Percentiles rank a stretch among this genome's conserved stretches.
Conservation (phyloP, 169 alveolate species). For the Cyclospora cayetanensis region DNA sequence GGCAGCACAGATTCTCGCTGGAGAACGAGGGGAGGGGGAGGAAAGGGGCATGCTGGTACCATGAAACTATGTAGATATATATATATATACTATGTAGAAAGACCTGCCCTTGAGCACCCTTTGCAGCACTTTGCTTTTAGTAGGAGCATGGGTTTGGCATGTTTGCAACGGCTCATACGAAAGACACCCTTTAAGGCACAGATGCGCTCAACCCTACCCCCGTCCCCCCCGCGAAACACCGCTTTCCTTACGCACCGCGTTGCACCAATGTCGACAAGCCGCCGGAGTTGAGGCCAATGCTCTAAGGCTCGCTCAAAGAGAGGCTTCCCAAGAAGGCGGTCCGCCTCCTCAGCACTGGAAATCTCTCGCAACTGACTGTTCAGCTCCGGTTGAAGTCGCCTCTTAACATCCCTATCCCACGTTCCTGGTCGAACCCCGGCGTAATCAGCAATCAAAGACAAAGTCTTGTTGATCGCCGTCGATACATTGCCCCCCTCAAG, state of each 20-base stretch:
- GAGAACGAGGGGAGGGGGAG: too few species aligned
- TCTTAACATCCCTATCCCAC: conserved; percentile 38
- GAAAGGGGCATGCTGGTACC: too few species aligned
- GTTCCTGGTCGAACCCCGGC: conserved; percentile 42
- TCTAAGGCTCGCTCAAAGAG: conserved; percentile 48
- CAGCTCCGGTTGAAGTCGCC: background rate
- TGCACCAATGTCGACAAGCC: conserved; percentile 24
- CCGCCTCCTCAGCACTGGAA: background rate
- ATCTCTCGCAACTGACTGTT: background rate
- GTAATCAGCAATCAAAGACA: background rate
- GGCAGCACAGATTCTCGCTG: too few species aligned
- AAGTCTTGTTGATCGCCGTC: conserved; percentile 34
- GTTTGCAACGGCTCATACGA: too few species aligned
- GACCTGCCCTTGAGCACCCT: too few species aligned
- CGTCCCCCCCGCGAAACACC: too few species aligned
- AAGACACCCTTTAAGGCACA: too few species aligned
- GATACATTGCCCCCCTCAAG: conserved; percentile 56
- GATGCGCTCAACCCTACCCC: too few species aligned
- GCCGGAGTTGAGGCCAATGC: conserved; percentile 49
- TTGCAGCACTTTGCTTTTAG: too few species aligned
- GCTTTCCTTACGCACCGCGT: conserved; percentile 3
- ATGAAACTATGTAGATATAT: too few species aligned
- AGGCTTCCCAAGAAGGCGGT: conserved; percentile 30
- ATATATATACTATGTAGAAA: too few species aligned
- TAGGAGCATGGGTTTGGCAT: too few species aligned